phyloP scores from a whole-genome alignment of 2,329 filamentous ascomycete genomes.

The Aspergillus terreus region DNA sequence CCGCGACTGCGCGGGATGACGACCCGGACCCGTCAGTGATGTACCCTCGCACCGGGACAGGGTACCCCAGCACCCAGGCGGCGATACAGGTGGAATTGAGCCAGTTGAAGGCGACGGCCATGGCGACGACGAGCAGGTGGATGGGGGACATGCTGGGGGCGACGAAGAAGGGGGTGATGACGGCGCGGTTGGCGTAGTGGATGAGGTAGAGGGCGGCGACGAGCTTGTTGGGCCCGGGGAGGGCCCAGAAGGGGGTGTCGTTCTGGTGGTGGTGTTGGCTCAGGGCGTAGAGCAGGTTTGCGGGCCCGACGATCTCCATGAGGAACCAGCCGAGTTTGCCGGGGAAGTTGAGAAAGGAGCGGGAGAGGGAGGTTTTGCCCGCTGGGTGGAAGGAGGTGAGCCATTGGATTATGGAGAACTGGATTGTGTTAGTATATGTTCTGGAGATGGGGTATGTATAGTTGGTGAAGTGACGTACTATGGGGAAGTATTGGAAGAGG shows the following conservation, averaged over 20 bases:
- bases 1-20: neutral
- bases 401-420: constrained; percentile 76
- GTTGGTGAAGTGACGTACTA: constrained; percentile 26
- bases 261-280: constrained; percentile 47
- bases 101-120: constrained; percentile 71
- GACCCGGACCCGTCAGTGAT: neutral
- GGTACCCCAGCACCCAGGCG: constrained; percentile 78
- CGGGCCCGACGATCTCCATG: constrained; percentile 79
- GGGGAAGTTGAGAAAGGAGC: constrained; percentile 75
- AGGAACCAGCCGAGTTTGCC: constrained; percentile 82
- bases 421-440: neutral
- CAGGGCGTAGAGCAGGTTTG: constrained; percentile 78
- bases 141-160: constrained; percentile 93
- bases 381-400: constrained; percentile 76
- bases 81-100: constrained; percentile 74
- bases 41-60: constrained; percentile 40
- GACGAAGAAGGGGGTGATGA: constrained; percentile 72
- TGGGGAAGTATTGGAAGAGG: constrained; percentile 42
- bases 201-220: constrained; percentile 54
- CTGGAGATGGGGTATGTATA: too few species aligned
- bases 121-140: constrained; percentile 63
- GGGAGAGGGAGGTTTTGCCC: constrained; percentile 76
- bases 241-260: constrained; percentile 30
- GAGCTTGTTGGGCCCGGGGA: constrained; percentile 36
- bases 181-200: constrained; percentile 87